phyloP scores from a whole-genome alignment of 202 grass and related monocot genomes.

The Saccharum hybrid region DNA sequence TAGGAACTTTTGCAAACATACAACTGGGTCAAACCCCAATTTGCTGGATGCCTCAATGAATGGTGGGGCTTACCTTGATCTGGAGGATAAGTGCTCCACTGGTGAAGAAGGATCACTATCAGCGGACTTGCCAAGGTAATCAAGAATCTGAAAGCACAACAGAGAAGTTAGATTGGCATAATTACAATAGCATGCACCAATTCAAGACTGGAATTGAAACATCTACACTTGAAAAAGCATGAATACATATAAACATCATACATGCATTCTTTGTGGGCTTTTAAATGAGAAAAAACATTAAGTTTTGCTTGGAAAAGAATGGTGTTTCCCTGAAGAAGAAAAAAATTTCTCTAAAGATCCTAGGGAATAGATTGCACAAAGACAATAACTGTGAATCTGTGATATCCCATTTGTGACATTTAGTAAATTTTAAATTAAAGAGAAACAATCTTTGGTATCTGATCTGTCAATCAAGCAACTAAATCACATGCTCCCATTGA shows the following conservation, averaged over 20 bases:
- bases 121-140: conserved; percentile 83
- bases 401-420: neutral
- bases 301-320: neutral
- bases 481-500: neutral
- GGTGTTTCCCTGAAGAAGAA: neutral
- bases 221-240: neutral
- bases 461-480: neutral
- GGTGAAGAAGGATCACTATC: conserved; percentile 81
- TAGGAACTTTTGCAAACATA: neutral
- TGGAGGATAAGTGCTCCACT: conserved; percentile 75
- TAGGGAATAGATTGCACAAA: neutral
- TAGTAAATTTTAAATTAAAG: neutral
- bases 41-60: neutral
- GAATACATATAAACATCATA: neutral
- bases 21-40: neutral
- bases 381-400: neutral
- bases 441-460: neutral
- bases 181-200: conserved; percentile 5
- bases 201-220: conserved; percentile 3
- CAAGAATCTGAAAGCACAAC: conserved; percentile 70
- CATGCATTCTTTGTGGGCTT: conserved; percentile 11
- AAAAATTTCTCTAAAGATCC: neutral
- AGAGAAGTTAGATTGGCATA: conserved; percentile 21
- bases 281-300: neutral
- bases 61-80: conserved; percentile 58